phyloP scores from a whole-genome alignment of 768 basidiomycete genomes.

The Termitomyces sp. region DNA sequence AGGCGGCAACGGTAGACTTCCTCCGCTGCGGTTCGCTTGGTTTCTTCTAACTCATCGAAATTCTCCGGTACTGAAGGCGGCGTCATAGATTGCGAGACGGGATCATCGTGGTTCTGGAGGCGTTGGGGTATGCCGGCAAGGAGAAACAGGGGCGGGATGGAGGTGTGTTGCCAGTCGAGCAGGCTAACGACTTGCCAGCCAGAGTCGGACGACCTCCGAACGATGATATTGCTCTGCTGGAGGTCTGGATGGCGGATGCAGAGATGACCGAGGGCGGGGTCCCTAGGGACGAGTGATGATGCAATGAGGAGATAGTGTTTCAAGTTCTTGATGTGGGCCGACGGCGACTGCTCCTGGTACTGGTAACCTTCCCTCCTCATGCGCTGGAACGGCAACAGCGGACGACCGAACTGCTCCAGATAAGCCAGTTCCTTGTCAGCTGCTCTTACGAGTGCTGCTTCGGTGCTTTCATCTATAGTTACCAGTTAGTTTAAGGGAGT shows the following conservation, averaged over 20 bases:
- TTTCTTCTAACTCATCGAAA: not conserved
- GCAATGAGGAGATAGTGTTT: too few relatives aligned
- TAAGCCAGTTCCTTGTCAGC: not conserved
- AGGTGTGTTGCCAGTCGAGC: not conserved
- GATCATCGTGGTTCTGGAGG: not conserved
- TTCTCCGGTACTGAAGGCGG: not conserved
- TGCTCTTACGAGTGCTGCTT: not conserved
- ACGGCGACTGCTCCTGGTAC: not conserved
- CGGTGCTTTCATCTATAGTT: not conserved
- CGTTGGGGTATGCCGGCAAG: not conserved
- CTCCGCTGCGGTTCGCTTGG: not conserved
- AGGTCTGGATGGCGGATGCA: too few relatives aligned
- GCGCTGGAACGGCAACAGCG: not conserved
- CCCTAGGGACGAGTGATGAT: too few relatives aligned
- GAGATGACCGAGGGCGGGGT: too few relatives aligned
- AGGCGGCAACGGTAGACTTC: not conserved
- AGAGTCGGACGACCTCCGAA: too few relatives aligned
- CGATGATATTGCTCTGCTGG: too few relatives aligned
- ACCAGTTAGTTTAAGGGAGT: not conserved
- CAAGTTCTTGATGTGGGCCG: not conserved
- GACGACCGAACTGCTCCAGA: not conserved
- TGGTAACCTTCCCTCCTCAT: not conserved
- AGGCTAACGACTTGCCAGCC: too few relatives aligned
- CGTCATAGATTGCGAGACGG: not conserved
- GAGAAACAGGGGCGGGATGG: not conserved